Conservation (phyloP, 2,329 filamentous ascomycete species). For the Beauveria australis region DNA sequence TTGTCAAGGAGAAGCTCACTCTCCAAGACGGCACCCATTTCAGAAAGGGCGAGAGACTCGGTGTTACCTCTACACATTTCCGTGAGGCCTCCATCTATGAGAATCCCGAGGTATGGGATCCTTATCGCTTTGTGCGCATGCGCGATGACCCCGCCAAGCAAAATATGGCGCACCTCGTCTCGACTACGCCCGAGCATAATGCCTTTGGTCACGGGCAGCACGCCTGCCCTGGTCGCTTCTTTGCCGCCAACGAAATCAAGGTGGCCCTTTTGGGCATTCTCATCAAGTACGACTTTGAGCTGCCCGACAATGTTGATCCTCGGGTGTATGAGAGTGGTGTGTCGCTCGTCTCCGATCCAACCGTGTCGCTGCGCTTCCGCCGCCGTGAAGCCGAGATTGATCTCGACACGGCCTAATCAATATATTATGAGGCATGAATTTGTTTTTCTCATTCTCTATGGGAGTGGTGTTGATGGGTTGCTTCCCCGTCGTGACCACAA, state of each 20-base stretch:
- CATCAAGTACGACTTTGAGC: conserved; percentile 42
- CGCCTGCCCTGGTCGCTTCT: conserved; percentile 45
- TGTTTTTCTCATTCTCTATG: too few species aligned
- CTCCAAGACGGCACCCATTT: conserved; percentile 12
- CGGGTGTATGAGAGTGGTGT: conserved; percentile 4
- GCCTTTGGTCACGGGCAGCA: conserved; percentile 48
- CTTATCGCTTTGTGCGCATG: conserved; percentile 35
- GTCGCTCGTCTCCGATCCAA: conserved; percentile 4
- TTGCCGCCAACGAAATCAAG: conserved; percentile 45
- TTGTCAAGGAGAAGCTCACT: conserved; percentile 3
- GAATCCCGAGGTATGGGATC: conserved; percentile 32
- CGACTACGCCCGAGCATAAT: conserved; percentile 38
- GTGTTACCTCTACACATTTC: conserved; percentile 1
- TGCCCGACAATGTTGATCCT: conserved; percentile 2
- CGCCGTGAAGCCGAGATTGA: conserved; percentile 11
- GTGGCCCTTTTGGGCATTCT: conserved; percentile 40
- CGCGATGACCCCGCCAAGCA: conserved; percentile 27
- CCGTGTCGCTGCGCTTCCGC: conserved; percentile 3
- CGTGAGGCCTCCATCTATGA: conserved; percentile 21
- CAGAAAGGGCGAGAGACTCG: conserved; percentile 1
- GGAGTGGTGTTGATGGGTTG: too few species aligned
- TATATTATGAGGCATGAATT: too few species aligned
- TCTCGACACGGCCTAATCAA: not conserved
- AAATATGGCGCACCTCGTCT: conserved; percentile 33
- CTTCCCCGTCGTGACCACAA: too few species aligned